Evolutionary conservation across 352 stramenopile genomes (phyloP).

Genomic region (Blastocystis sp.): DNA sequence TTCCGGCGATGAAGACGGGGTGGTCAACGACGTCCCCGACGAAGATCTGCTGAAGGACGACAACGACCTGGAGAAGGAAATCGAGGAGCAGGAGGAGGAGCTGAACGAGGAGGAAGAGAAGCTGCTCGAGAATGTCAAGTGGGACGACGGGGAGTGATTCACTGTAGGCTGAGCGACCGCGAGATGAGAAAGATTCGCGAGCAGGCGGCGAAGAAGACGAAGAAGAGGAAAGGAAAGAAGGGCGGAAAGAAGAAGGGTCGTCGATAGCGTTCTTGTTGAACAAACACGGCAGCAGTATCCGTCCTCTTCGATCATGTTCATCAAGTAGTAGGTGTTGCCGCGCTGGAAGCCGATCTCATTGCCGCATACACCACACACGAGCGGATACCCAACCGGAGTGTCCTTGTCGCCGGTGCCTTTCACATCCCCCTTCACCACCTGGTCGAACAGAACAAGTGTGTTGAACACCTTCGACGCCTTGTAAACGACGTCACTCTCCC

Average conservation of each 20-base stretch:
- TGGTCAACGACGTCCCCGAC: background rate
- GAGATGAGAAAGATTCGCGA: conserved; percentile 38
- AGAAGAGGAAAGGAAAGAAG: conserved; percentile 15
- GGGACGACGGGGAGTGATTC: background rate
- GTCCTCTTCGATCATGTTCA: conserved; percentile 60
- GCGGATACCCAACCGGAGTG: background rate
- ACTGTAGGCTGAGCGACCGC: conserved; percentile 29
- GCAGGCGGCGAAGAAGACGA: conserved; percentile 14
- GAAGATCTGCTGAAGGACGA: conserved; percentile 31
- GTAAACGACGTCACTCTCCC: background rate
- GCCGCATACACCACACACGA: conserved; percentile 29
- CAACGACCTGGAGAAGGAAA: background rate
- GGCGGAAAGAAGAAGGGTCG: background rate
- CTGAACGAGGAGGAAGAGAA: conserved; percentile 60
- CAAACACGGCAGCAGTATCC: background rate
- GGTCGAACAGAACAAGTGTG: background rate
- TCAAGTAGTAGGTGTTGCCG: conserved; percentile 15
- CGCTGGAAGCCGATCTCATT: conserved; percentile 64
- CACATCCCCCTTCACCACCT: background rate
- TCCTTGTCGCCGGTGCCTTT: background rate
- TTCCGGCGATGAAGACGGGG: background rate
- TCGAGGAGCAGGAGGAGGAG: conserved; percentile 13
- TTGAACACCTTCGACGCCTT: conserved; percentile 27
- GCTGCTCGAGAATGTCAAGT: conserved; percentile 41
- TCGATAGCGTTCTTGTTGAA: background rate